These are phyloP conservation scores for Vigna radiata DNA, from an alignment of 306 rosid genomes.

Conservation along the genomic window DNA sequence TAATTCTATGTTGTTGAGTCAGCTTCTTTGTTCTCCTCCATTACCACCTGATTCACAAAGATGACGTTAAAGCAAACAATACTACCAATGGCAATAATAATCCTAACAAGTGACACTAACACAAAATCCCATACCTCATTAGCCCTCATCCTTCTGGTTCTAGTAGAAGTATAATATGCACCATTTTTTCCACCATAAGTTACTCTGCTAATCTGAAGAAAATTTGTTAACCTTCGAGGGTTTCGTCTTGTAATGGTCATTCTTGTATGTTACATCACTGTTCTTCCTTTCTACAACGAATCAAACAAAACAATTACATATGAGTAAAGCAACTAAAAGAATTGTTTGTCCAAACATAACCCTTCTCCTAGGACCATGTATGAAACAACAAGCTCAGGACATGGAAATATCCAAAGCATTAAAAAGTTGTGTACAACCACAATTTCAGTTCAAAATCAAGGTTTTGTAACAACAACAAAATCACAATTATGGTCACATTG, in stretches of 20 bases:
- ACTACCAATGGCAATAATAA: background rate
- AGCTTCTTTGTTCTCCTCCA: conserved; percentile 90
- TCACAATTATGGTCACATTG: background rate
- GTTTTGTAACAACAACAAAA: background rate
- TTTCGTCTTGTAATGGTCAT: conserved; percentile 42
- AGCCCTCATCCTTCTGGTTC: conserved; percentile 59
- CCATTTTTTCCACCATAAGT: conserved; percentile 89
- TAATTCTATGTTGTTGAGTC: conserved; percentile 74
- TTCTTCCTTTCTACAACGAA: conserved; percentile 44
- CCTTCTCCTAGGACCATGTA: background rate
- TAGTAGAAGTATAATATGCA: conserved; percentile 77
- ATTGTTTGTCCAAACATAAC: background rate
- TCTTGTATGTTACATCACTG: conserved; percentile 41
- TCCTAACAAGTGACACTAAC: background rate
- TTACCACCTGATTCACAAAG: conserved; percentile 52
- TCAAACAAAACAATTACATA: conserved; percentile 10
- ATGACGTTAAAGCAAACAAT: conserved; percentile 23
- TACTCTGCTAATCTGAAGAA: conserved; percentile 66
- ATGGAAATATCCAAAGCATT: background rate
- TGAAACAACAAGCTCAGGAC: background rate
- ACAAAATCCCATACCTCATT: conserved; percentile 67
- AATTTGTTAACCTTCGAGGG: conserved; percentile 41
- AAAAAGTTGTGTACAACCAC: background rate
- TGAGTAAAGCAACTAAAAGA: conserved; percentile 22
- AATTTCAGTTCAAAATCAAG: background rate